Conservation (phyloP, 257 asterid genomes). For the Solanum bulbocastanum region DNA sequence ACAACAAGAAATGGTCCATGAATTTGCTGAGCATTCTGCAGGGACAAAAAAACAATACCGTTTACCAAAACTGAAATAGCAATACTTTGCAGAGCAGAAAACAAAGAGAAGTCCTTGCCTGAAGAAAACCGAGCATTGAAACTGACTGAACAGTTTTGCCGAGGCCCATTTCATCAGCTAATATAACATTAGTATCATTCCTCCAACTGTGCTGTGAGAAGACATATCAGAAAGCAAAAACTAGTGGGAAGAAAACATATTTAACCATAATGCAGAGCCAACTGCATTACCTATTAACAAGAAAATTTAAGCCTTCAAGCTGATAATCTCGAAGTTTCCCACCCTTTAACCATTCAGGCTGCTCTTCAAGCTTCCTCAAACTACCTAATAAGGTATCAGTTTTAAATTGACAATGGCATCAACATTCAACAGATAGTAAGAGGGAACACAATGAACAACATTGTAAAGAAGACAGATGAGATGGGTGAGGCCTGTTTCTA, state of each 20-base stretch:
- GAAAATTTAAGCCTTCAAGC: conserved; percentile 95
- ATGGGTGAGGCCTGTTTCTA: background rate
- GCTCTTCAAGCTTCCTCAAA: conserved; percentile 95
- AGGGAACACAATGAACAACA: background rate
- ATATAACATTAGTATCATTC: conserved; percentile 93
- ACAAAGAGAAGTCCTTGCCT: conserved; percentile 34
- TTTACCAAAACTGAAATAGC: background rate
- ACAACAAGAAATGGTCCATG: conserved; percentile 98
- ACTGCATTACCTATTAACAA: conserved; percentile 82
- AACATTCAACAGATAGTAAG: background rate
- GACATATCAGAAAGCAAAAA: conserved; percentile 31
- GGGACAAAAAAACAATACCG: conserved; percentile 2
- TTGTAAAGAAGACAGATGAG: background rate
- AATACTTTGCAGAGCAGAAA: background rate
- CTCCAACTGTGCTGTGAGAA: conserved; percentile 84
- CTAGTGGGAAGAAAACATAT: conserved; percentile 2
- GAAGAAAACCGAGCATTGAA: conserved; percentile 97
- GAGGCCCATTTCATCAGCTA: conserved; percentile 99
- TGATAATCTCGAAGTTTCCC: conserved; percentile 99
- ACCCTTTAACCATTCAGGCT: conserved; percentile 97
- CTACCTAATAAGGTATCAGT: conserved; percentile 48
- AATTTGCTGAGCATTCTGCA: conserved; percentile 88
- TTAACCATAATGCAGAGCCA: conserved; percentile 11
- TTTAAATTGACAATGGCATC: background rate
- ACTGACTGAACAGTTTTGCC: conserved; percentile 99